Evolutionary conservation across 345 rosid species (phyloP).

Genomic region (Bruguiera parviflora): DNA sequence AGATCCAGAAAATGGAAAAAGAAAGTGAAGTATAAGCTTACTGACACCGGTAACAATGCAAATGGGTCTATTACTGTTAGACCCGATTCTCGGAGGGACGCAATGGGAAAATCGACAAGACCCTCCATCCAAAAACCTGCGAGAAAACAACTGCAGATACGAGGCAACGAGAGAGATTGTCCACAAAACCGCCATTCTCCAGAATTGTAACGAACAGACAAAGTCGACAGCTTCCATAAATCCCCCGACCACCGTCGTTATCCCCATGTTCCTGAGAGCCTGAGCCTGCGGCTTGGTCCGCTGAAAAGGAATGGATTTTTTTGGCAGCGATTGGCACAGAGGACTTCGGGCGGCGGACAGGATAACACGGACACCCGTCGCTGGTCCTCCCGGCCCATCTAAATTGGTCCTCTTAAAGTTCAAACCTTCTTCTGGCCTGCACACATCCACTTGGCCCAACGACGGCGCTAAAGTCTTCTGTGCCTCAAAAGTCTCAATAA

Average conservation of each 20-base stretch:
- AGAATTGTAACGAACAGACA: conserved; percentile 43
- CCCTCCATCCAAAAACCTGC: conserved; percentile 30
- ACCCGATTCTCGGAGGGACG: conserved; percentile 19
- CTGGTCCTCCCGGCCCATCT: too few species aligned
- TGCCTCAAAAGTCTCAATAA: too few species aligned
- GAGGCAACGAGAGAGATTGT: conserved; percentile 46
- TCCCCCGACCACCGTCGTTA: conserved; percentile 2
- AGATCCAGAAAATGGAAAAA: background rate
- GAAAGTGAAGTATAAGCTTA: background rate
- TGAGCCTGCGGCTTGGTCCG: too few species aligned
- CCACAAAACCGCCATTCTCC: conserved; percentile 84
- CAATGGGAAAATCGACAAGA: conserved; percentile 33
- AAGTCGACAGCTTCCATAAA: conserved; percentile 37
- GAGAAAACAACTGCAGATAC: conserved; percentile 44
- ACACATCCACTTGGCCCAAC: too few species aligned
- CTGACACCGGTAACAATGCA: conserved; percentile 83
- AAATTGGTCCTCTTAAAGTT: too few species aligned
- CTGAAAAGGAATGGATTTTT: too few species aligned
- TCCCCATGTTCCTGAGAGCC: background rate
- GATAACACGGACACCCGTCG: too few species aligned
- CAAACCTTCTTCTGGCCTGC: too few species aligned
- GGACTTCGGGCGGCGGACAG: too few species aligned
- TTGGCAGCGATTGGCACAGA: too few species aligned
- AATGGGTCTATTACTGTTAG: conserved; percentile 37
- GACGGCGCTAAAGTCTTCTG: too few species aligned